Percentiles rank a stretch among this genome's conserved stretches.
These are phyloP conservation scores for Neohortaea acidophila DNA, from an alignment of 495 filamentous ascomycete species.

Conservation along the genomic window DNA sequence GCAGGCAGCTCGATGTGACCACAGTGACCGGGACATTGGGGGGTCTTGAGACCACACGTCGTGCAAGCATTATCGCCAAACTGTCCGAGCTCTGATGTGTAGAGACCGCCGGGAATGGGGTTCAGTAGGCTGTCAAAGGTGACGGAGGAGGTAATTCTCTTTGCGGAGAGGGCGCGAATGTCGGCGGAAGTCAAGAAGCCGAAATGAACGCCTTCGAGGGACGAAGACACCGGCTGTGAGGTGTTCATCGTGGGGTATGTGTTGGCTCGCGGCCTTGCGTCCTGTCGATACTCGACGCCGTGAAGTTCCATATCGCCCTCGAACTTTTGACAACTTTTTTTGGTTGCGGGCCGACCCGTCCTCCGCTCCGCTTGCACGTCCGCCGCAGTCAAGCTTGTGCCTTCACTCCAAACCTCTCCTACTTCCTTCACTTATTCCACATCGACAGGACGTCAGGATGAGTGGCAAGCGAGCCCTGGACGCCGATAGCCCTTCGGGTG, in stretches of 20 bases:
- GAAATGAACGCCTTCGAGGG: constrained; percentile 81
- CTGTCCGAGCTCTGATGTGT: constrained; percentile 86
- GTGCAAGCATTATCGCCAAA: constrained; percentile 59
- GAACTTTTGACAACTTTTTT: too few species aligned
- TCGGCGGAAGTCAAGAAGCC: constrained; percentile 63
- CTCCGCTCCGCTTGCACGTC: too few species aligned
- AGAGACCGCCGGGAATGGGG: constrained; percentile 73
- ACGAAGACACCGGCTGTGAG: constrained; percentile 72
- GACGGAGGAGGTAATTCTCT: constrained; percentile 71
- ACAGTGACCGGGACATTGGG: constrained; percentile 69
- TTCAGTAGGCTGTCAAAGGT: constrained; percentile 83
- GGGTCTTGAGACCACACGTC: constrained; percentile 25
- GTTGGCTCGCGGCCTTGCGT: too few species aligned
- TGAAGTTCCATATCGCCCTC: too few species aligned
- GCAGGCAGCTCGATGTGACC: constrained; percentile 92
- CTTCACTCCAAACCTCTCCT: too few species aligned
- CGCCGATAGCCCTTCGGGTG: constrained; percentile 30
- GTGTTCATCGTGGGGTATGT: too few species aligned
- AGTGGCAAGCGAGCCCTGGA: constrained; percentile 48
- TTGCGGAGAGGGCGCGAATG: constrained; percentile 78
- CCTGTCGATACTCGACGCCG: too few species aligned
- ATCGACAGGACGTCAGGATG: constrained; percentile 30
- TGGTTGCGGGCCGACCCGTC: too few species aligned
- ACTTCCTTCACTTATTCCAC: too few species aligned
- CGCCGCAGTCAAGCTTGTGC: too few species aligned